Base-by-base conservation (phyloP, 441 rosid genomes). In the Cnidoscolus chayamansa region DNA sequence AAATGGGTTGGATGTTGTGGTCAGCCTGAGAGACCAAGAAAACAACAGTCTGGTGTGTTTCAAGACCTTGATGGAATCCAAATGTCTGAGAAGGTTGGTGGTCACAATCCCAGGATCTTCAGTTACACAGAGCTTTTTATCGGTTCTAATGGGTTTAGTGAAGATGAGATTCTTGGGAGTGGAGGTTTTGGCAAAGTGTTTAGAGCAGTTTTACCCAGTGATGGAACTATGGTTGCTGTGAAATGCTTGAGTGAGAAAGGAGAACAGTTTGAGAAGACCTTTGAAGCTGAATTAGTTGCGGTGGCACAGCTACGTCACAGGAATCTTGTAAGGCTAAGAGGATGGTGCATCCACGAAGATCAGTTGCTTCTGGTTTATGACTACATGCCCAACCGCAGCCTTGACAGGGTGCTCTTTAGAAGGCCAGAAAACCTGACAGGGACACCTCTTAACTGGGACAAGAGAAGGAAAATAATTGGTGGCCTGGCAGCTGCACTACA, bases 221-320 rank as follows among this genome's bases (percentile, higher is more conserved):
- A 94, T 57, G 97, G 93, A 6, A 84, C 97, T 10, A 85, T 75
- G 35, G 97, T 89, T 12, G 99, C 97, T 0, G 97, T 94, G 10
- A 94, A 94, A 76, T 90, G 97, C 80, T 80, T 94, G 84, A 90
- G 89, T 0, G 98, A 90, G 82, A 88, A 81, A 80, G 97, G 99
- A n/a, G 98, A 90, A 70, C 81, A 88, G n/a, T 94, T 92, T 65
- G 96, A 92, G 84, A 94, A 89, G 78, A 89, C 97, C 19, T 92
- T 94, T 31, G 94, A 84, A 25, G 99, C 98, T 11, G 99, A 94
- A 80, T 77, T 94, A 72, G 88, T 91, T 8, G 96, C 97, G 0
- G 97, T 94, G 16, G 99, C 99, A 37, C 92, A 94, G 72, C 92
- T 94, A 5, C 95, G 99, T 17, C 99, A 94, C 70, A 79, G 95